Conservation (phyloP, 2,329 filamentous ascomycete species). For the Aspergillus cejpii region DNA sequence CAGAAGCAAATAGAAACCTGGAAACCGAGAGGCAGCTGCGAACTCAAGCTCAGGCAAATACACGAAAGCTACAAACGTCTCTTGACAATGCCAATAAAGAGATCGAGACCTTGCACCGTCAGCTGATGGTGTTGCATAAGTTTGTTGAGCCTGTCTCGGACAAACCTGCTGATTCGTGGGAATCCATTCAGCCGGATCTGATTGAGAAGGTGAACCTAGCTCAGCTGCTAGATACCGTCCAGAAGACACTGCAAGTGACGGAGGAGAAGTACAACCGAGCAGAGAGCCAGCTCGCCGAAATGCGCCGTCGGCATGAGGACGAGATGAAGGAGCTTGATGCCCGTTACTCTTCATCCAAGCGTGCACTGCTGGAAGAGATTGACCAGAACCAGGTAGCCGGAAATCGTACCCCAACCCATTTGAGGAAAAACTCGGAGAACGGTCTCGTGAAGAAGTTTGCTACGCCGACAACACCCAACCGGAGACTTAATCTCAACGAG, state of each 20-base stretch:
- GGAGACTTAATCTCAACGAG: slow-evolving; percentile 61
- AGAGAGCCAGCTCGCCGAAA: slow-evolving; percentile 71
- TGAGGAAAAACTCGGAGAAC: slow-evolving; percentile 55
- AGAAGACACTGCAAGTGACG: slow-evolving; percentile 78
- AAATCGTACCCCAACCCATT: slow-evolving; percentile 66
- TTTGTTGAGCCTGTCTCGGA: slow-evolving; percentile 72
- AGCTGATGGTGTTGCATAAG: slow-evolving; percentile 75
- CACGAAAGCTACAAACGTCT: slow-evolving; percentile 69
- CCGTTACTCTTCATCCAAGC: slow-evolving; percentile 57
- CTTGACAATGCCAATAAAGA: slow-evolving; percentile 76
- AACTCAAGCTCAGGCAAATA: slow-evolving; percentile 76
- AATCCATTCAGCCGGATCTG: slow-evolving; percentile 64
- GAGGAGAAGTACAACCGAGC: slow-evolving; percentile 73
- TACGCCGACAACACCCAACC: slow-evolving; percentile 69
- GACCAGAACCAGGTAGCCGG: slow-evolving; percentile 69
- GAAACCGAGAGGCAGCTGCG: slow-evolving; percentile 86
- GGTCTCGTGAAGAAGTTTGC: slow-evolving; percentile 56
- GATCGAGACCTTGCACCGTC: slow-evolving; percentile 68
- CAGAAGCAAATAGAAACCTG: slow-evolving; percentile 79
- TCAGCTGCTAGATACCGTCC: slow-evolving; percentile 78
- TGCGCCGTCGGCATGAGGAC: slow-evolving; percentile 67
- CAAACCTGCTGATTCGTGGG: slow-evolving; percentile 59
- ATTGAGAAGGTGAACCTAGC: slow-evolving; percentile 65
- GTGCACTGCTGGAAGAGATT: slow-evolving; percentile 78
- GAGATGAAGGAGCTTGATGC: slow-evolving; percentile 60